Conservation (phyloP, 148 eudicot species). For the Spergularia bocconei region DNA sequence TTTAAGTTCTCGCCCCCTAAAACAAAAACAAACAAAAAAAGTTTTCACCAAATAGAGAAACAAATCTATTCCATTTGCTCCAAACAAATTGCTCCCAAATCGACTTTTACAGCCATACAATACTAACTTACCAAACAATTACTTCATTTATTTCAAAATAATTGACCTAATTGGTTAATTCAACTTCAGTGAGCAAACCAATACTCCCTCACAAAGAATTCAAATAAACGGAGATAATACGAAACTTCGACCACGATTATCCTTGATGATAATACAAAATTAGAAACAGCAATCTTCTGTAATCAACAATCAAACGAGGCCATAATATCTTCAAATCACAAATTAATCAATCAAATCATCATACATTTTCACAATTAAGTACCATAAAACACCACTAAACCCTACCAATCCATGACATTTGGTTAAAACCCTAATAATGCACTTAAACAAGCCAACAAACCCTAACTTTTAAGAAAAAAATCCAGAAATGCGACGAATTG, state of each 20-base stretch:
- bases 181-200: neutral
- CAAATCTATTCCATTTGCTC: neutral
- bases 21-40: neutral
- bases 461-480: slow-evolving; percentile 11
- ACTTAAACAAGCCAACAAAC: neutral
- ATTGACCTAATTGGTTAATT: neutral
- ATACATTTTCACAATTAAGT: no score
- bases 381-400: no score
- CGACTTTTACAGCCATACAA: neutral
- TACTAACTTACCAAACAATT: neutral
- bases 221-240: no score
- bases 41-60: neutral
- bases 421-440: neutral
- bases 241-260: neutral
- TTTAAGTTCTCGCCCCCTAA: no score
- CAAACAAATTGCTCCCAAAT: neutral
- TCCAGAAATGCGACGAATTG: neutral
- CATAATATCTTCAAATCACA: no score
- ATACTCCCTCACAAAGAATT: no score
- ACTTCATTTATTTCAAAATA: neutral
- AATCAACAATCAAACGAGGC: no score
- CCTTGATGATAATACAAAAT: no score
- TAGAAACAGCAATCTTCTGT: no score
- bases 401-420: no score
- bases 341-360: no score